These are phyloP conservation scores for Paraphysoderma sedebokerense DNA, from an alignment of 371 early-diverging fungal genomes.

Conservation along the genomic window DNA sequence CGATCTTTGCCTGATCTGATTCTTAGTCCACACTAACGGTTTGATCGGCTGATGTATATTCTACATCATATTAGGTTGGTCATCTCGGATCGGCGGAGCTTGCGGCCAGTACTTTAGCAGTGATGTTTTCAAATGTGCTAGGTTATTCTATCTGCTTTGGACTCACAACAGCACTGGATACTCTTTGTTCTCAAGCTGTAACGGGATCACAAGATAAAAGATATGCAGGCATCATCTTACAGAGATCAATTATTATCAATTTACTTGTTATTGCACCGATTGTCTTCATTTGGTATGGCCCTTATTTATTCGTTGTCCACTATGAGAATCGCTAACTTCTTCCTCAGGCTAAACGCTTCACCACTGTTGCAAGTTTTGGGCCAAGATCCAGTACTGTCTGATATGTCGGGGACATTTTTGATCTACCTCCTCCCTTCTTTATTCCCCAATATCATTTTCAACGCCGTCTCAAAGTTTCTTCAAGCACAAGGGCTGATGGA, in stretches of 20 bases:
- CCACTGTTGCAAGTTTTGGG: constrained; percentile 20
- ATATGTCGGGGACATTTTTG: constrained; percentile 39
- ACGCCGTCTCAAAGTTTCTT: constrained; percentile 59
- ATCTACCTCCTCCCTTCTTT: constrained; percentile 45
- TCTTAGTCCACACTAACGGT: no score
- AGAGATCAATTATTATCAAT: constrained; percentile 60
- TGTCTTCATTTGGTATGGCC: constrained; percentile 42
- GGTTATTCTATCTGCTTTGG: constrained; percentile 66
- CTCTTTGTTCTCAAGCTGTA: constrained; percentile 71
- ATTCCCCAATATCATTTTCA: constrained; percentile 54
- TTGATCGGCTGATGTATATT: no score
- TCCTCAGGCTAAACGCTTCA: constrained; percentile 8
- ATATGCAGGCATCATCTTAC: constrained; percentile 57
- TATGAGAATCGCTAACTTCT: not conserved
- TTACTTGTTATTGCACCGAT: constrained; percentile 47
- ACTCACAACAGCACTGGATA: constrained; percentile 66
- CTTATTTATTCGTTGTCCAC: not conserved
- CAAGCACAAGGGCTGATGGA: constrained; percentile 77
- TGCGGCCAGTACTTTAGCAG: constrained; percentile 53
- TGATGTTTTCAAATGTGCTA: constrained; percentile 67
- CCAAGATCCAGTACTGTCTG: constrained; percentile 32
- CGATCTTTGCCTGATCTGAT: no score
- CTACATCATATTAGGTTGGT: constrained; percentile 9
- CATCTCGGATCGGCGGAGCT: constrained; percentile 45
- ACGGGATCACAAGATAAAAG: constrained; percentile 52